Evolutionary conservation across 176 grass and related monocot genomes (phyloP).

Genomic region (Aegilops longissima): DNA sequence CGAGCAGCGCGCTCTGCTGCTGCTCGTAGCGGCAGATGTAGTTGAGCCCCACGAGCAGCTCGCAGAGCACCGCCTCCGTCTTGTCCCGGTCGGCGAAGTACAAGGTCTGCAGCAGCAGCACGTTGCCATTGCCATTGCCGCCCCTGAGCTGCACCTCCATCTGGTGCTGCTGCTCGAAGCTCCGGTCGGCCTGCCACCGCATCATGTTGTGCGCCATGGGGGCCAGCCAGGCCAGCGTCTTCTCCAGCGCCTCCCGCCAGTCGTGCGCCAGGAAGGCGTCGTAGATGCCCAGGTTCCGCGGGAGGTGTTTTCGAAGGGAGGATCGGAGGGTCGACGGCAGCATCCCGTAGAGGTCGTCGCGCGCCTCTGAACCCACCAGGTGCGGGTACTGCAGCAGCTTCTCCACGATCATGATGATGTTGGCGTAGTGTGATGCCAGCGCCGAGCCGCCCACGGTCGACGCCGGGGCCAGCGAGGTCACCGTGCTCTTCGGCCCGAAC

Average conservation of each 20-base stretch:
- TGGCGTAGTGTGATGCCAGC: conserved; percentile 81
- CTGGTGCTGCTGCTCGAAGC: conserved; percentile 76
- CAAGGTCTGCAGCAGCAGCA: conserved; percentile 77
- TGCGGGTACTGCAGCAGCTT: conserved; percentile 91
- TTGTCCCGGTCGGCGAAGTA: conserved; percentile 84
- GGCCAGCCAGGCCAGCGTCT: conserved; percentile 70
- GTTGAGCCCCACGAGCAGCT: conserved; percentile 83
- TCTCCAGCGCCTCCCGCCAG: conserved; percentile 83
- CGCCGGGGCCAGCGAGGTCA: conserved; percentile 59
- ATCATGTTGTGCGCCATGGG: conserved; percentile 93
- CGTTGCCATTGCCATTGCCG: background rate
- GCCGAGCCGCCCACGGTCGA: conserved; percentile 82
- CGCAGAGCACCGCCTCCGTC: conserved; percentile 75
- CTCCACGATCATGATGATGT: conserved; percentile 87
- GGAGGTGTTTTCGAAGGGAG: conserved; percentile 46
- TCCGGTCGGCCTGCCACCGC: conserved; percentile 85
- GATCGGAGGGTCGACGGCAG: conserved; percentile 67
- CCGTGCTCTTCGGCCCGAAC: conserved; percentile 76
- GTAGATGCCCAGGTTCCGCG: conserved; percentile 71
- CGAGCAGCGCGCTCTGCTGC: conserved; percentile 85
- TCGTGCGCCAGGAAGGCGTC: conserved; percentile 92
- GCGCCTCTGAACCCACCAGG: conserved; percentile 83
- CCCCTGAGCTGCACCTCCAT: conserved; percentile 59
- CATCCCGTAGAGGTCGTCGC: conserved; percentile 98
- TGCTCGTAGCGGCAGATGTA: conserved; percentile 98